Percentiles rank a stretch among this genome's conserved stretches.
These are phyloP conservation scores for Funneliformis geosporum DNA, from an alignment of 192 early-diverging fungal genomes.

Conservation along the genomic window DNA sequence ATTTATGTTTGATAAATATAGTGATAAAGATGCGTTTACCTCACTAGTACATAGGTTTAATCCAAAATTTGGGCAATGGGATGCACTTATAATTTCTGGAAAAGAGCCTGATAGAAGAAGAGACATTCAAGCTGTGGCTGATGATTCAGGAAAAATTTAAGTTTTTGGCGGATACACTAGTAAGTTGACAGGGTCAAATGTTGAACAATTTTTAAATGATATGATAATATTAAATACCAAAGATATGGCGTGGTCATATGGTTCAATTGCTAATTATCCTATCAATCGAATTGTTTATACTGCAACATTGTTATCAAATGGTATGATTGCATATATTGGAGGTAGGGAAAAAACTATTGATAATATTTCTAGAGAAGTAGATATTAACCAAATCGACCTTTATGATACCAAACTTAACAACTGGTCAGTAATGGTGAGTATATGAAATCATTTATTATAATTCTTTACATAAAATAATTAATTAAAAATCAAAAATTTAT, in stretches of 20 bases:
- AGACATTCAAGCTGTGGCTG: background rate
- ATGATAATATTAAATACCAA: background rate
- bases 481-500: background rate
- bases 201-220: background rate
- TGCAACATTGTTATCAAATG: no score
- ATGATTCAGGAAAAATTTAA: background rate
- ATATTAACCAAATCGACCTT: no score
- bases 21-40: no score
- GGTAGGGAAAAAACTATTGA: no score
- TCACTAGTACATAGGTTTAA: background rate
- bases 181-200: no score
- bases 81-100: background rate
- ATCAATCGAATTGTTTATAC: no score
- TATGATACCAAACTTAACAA: no score
- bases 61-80: background rate
- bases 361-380: no score
- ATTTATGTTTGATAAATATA: background rate
- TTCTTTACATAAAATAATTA: background rate
- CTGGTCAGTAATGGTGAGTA: no score
- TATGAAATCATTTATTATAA: no score
- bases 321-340: no score
- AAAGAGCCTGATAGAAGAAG: background rate
- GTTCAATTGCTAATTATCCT: no score
- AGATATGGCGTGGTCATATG: background rate
- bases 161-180: background rate